Evolutionary conservation across 768 basidiomycete species (phyloP).

Genomic region (Pisolithus sp.): DNA sequence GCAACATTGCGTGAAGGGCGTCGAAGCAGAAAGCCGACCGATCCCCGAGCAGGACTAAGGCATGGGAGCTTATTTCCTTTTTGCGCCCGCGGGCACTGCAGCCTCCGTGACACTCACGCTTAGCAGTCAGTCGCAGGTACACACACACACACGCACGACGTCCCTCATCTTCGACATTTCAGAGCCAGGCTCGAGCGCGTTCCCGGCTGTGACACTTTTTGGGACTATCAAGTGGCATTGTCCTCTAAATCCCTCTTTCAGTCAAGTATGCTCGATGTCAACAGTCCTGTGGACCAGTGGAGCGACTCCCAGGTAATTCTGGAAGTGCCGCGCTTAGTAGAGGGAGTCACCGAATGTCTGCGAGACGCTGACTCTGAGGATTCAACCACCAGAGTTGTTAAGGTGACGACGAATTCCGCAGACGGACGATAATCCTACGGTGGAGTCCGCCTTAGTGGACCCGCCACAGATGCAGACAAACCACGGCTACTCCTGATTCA

Average conservation of each 20-base stretch:
- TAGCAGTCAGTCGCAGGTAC: no score
- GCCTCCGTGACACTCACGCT: no score
- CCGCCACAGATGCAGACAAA: constrained; percentile 34
- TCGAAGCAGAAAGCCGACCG: not conserved
- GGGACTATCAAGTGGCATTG: not conserved
- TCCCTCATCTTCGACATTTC: no score
- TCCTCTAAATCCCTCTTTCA: not conserved
- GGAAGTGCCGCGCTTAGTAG: constrained; percentile 28
- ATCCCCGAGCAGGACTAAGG: not conserved
- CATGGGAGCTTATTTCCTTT: not conserved
- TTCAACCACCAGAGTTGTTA: constrained; percentile 17
- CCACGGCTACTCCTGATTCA: constrained; percentile 39
- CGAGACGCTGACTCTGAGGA: constrained; percentile 10
- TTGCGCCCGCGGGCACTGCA: no score
- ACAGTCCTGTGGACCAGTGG: constrained; percentile 31
- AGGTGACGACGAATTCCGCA: constrained; percentile 22
- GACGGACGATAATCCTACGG: constrained; percentile 24
- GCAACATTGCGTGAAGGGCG: constrained; percentile 2
- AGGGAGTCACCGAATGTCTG: constrained; percentile 10
- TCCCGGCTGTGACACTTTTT: not conserved
- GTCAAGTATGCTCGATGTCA: constrained; percentile 18
- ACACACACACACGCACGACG: no score
- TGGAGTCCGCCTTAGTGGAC: constrained; percentile 26
- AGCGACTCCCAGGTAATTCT: constrained; percentile 32
- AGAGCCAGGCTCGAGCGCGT: not conserved